Base-by-base conservation (phyloP, 2,329 filamentous ascomycete genomes). In the Pseudogymnoascus sp. region DNA sequence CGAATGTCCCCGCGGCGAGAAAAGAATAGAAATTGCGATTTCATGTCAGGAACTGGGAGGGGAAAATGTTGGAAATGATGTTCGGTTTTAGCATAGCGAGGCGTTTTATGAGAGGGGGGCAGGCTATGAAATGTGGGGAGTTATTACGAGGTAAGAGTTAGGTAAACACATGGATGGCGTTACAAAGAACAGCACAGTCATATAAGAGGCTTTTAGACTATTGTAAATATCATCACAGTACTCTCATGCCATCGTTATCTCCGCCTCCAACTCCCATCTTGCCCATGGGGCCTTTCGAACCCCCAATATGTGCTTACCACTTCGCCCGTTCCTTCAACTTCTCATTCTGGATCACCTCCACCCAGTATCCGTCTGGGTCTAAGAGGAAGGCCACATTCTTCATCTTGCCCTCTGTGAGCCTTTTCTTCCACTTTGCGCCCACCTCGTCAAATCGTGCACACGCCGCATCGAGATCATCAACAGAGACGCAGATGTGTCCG, bases 311-410 rank as follows among this genome's bases (percentile, higher is more conserved):
- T 16, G 40, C 40, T 35, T 63, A 65, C 53, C 63, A 65, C 26
- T 65, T 65, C 8, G 61, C 63, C 14, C 63, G 33, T n/a, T 60
- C 71, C 71, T 80, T 81, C 64, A 89, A 79, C 61, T 78, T 79
- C 76, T 90, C 86, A 70, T 96, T 96, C 79, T 96, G 90, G 56
- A 96, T 81, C 70, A 87, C 72, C 77, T 88, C 85, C 59, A 90
- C 82, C 89, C 89, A 95, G 78, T 95, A 96, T 50, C 83, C 84
- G 76, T 96, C 91, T 0, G 91, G 91, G 69, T 93, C 93, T 61
- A 96, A 79, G 40, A 97, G 77, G 73, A 97, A 97, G 0, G 93
- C 93, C 61, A 97, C 87, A 68, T 95, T 90, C 82, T 90, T 93
- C 92, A 96, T 96, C 61, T 83, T 80, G 2, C 92, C 93, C 65